Evolutionary conservation across 202 grass and related monocot species (phyloP).

Genomic region (Zizania palustris): DNA sequence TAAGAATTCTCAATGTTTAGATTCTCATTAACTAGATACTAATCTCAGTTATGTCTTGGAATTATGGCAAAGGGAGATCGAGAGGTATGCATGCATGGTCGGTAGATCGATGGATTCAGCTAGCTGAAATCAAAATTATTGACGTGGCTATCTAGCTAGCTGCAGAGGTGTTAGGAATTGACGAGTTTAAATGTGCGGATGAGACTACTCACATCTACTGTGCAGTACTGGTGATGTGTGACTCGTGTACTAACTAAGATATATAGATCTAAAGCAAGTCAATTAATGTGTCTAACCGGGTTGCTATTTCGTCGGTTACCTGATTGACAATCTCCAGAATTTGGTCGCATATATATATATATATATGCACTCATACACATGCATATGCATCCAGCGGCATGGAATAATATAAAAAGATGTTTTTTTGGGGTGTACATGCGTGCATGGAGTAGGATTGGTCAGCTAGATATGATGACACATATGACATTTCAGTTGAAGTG

Average conservation of each 20-base stretch:
- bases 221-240: slow-evolving; percentile 38
- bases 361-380: too few relatives aligned
- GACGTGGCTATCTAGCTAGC: too few relatives aligned
- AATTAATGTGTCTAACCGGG: slow-evolving; percentile 28
- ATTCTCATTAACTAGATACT: too few relatives aligned
- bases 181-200: too few relatives aligned
- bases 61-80: slow-evolving; percentile 14
- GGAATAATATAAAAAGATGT: slow-evolving; percentile 46
- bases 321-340: slow-evolving; percentile 25
- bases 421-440: slow-evolving; percentile 40
- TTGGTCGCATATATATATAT: too few relatives aligned
- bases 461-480: slow-evolving; percentile 31
- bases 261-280: slow-evolving; percentile 9
- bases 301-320: slow-evolving; percentile 31
- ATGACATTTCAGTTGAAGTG: not conserved
- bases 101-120: not conserved
- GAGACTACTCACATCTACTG: not conserved
- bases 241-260: not conserved
- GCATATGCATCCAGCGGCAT: slow-evolving; percentile 51
- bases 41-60: too few relatives aligned
- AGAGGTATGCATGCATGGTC: too few relatives aligned
- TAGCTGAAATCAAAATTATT: too few relatives aligned
- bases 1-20: too few relatives aligned
- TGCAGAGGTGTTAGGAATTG: too few relatives aligned
- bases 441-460: slow-evolving; percentile 44